phyloP scores from a whole-genome alignment of 2,329 filamentous ascomycete genomes.

The Curvularia sp. region DNA sequence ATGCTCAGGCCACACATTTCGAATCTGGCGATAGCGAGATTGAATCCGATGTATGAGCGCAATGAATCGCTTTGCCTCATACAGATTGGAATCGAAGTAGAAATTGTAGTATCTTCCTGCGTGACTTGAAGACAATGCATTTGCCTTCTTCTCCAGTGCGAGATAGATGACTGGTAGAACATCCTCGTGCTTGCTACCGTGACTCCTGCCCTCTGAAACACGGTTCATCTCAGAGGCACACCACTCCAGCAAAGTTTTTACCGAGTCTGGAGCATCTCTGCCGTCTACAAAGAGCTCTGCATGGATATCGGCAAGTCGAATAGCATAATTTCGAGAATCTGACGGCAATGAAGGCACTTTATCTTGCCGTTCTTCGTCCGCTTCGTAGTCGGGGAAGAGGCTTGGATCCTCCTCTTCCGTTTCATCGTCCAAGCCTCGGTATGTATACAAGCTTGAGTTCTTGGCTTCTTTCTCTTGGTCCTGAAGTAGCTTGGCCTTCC shows the following conservation, averaged over 20 bases:
- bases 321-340: conserved; percentile 43
- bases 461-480: conserved; percentile 78
- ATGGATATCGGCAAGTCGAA: conserved; percentile 45
- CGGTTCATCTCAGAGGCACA: conserved; percentile 38
- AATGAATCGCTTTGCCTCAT: conserved; percentile 77
- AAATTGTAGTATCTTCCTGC: conserved; percentile 73
- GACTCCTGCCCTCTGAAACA: conserved; percentile 33
- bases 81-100: conserved; percentile 80
- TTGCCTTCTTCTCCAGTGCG: conserved; percentile 67
- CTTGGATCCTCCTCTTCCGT: conserved; percentile 77
- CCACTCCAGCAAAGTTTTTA: conserved; percentile 44
- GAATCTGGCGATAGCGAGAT: conserved; percentile 73
- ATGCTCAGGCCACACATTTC: conserved; percentile 70
- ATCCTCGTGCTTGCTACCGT: conserved; percentile 48
- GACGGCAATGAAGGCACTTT: conserved; percentile 12
- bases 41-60: conserved; percentile 72
- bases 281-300: conserved; percentile 39
- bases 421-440: conserved; percentile 80
- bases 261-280: conserved; percentile 27
- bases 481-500: conserved; percentile 76
- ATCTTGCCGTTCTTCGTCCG: conserved; percentile 53
- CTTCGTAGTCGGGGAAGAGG: conserved; percentile 81
- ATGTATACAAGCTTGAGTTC: conserved; percentile 81
- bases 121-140: conserved; percentile 46
- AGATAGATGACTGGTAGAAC: conserved; percentile 73